These are phyloP conservation scores for Boletellus dicymbophilus DNA, from an alignment of 1,284 basidiomycete species.

Conservation along the genomic window DNA sequence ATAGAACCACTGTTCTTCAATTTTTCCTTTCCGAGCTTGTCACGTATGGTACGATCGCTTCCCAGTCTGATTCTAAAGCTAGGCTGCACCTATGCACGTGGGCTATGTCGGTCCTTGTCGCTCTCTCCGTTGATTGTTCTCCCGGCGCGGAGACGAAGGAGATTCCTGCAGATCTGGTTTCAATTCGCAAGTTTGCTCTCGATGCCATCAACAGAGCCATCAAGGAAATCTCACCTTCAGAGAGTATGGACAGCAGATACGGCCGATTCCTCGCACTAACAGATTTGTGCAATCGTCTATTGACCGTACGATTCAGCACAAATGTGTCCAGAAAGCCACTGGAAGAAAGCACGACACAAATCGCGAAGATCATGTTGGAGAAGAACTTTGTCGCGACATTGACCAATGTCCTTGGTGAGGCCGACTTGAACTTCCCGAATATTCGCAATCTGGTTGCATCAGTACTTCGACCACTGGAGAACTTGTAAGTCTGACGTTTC, in stretches of 20 bases:
- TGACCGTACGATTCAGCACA: slow-evolving; percentile 77
- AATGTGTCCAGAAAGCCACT: slow-evolving; percentile 58
- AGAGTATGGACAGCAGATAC: slow-evolving; percentile 79
- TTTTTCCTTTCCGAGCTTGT: slow-evolving; percentile 80
- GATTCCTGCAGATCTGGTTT: slow-evolving; percentile 74
- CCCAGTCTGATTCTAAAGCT: slow-evolving; percentile 55
- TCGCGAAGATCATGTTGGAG: slow-evolving; percentile 98
- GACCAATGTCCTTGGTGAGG: slow-evolving; percentile 88
- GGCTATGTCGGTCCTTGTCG: slow-evolving; percentile 91
- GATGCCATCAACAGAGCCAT: slow-evolving; percentile 88
- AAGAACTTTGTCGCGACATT: slow-evolving; percentile 94
- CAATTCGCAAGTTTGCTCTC: slow-evolving; percentile 87
- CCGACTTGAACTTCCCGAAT: slow-evolving; percentile 96
- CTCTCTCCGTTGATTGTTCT: slow-evolving; percentile 85
- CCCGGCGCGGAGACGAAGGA: slow-evolving; percentile 74
- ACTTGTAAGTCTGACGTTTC: slow-evolving; percentile 59
- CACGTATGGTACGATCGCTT: slow-evolving; percentile 72
- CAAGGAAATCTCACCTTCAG: slow-evolving; percentile 75
- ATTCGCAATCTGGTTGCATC: slow-evolving; percentile 84
- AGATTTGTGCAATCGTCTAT: slow-evolving; percentile 86
- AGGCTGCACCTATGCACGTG: slow-evolving; percentile 77
- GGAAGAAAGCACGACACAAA: slow-evolving; percentile 86
- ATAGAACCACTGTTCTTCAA: slow-evolving; percentile 67
- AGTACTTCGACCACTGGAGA: slow-evolving; percentile 88
- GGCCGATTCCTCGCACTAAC: slow-evolving; percentile 87